A percentile compares a stretch with the other conserved stretches of the same genome.
phyloP scores from a whole-genome alignment of 73 alveolate species.

The Tetrahymena malaccensis region DNA sequence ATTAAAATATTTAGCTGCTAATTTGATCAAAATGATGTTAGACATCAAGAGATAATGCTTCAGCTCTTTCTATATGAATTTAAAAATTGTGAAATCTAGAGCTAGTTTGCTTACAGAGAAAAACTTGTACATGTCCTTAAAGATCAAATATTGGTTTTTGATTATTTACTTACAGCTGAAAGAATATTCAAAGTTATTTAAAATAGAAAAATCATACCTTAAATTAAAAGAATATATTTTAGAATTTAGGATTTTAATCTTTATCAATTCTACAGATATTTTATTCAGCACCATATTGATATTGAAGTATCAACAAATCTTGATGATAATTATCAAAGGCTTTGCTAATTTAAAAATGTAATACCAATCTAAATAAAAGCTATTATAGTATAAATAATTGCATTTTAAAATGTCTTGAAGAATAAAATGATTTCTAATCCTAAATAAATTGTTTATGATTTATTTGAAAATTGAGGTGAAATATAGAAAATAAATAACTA shows the following conservation, averaged over 20 bases:
- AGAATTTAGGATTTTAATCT: not conserved
- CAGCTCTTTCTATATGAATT: not conserved
- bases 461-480: not conserved
- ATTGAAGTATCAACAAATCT: not conserved
- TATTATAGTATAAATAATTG: not conserved
- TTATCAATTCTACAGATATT: not conserved
- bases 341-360: not conserved
- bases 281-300: not conserved
- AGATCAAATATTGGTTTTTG: not conserved
- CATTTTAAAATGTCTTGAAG: not conserved
- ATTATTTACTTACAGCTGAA: not conserved
- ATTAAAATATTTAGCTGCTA: too few relatives aligned
- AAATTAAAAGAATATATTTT: too few relatives aligned
- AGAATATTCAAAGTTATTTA: too few relatives aligned
- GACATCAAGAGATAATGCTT: not conserved
- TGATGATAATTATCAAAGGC: not conserved
- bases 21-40: too few relatives aligned
- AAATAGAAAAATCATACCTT: not conserved
- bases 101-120: not conserved
- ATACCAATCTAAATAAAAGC: too few relatives aligned
- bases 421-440: not conserved
- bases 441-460: not conserved
- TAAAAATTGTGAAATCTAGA: not conserved
- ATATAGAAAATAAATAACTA: too few relatives aligned
- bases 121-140: not conserved